These are phyloP conservation scores for Eucalyptus regnans DNA, from an alignment of 345 rosid genomes.

Conservation along the genomic window DNA sequence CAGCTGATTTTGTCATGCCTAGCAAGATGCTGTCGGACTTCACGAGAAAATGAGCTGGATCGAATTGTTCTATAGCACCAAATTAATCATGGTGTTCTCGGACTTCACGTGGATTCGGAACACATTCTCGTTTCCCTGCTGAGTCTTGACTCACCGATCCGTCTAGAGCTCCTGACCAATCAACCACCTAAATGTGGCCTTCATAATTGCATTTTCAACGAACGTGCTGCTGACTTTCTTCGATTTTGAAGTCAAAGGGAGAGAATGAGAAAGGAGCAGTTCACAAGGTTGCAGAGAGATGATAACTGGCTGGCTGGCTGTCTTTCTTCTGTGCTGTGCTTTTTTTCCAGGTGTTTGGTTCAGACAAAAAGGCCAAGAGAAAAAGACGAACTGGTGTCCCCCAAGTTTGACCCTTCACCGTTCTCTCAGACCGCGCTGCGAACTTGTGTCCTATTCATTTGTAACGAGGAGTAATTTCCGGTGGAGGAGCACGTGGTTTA, in stretches of 20 bases:
- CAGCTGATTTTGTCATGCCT: neutral
- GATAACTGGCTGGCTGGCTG: neutral
- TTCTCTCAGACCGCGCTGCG: neutral
- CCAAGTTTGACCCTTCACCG: neutral
- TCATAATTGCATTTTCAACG: neutral
- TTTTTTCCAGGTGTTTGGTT: neutral
- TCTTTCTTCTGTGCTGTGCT: too few relatives aligned
- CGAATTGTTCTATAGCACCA: neutral
- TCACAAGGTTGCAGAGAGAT: neutral
- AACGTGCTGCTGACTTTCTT: neutral
- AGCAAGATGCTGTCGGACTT: neutral
- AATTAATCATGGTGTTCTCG: neutral
- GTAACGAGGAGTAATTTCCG: neutral
- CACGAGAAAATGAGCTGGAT: neutral
- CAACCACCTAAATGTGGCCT: neutral
- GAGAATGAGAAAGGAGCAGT: neutral
- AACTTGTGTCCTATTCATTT: neutral
- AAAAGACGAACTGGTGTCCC: neutral
- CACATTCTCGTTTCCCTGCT: neutral
- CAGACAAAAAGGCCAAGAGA: neutral
- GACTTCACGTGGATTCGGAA: neutral
- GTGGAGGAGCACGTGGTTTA: neutral
- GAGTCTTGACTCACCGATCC: neutral
- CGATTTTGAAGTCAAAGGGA: neutral
- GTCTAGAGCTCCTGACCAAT: neutral